Conservation (phyloP, 2,329 filamentous ascomycete genomes). For the Elsinoe australis region DNA sequence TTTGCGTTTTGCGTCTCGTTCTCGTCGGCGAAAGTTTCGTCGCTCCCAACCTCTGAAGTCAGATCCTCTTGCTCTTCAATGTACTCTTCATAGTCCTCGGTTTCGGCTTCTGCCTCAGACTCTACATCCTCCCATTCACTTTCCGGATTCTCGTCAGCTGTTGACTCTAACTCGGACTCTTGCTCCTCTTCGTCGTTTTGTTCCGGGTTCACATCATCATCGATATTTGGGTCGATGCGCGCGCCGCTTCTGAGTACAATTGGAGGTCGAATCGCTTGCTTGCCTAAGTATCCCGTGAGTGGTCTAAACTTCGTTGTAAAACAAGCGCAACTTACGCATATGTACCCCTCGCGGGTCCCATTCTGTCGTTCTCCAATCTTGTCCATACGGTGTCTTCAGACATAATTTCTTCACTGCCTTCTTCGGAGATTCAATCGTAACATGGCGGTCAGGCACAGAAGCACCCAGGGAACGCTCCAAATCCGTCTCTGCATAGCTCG, state of each 20-base stretch:
- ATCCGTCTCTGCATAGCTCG: too few species aligned
- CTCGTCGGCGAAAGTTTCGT: too few species aligned
- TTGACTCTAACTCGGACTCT: not conserved
- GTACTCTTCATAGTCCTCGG: not conserved
- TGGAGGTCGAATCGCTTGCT: constrained; percentile 9
- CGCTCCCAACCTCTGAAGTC: too few species aligned
- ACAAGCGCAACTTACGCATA: constrained; percentile 8
- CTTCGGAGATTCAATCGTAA: constrained; percentile 28
- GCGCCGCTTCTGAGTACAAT: constrained; percentile 14
- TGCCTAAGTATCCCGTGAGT: constrained; percentile 14
- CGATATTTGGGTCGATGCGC: constrained; percentile 11
- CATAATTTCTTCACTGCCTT: constrained; percentile 41
- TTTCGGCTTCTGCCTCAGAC: constrained; percentile 16
- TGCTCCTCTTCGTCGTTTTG: constrained; percentile 21
- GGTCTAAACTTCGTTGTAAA: not conserved
- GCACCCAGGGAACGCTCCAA: too few species aligned
- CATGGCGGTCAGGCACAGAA: not conserved
- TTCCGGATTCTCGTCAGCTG: constrained; percentile 14
- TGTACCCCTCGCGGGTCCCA: constrained; percentile 15
- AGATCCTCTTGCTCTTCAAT: too few species aligned
- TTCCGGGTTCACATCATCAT: constrained; percentile 4
- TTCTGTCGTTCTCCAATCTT: constrained; percentile 12
- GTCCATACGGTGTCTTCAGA: constrained; percentile 24
- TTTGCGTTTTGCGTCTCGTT: too few species aligned
- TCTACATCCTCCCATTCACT: constrained; percentile 25